Conservation (phyloP, 805 yeast genomes). For the Starmerella floricola region DNA sequence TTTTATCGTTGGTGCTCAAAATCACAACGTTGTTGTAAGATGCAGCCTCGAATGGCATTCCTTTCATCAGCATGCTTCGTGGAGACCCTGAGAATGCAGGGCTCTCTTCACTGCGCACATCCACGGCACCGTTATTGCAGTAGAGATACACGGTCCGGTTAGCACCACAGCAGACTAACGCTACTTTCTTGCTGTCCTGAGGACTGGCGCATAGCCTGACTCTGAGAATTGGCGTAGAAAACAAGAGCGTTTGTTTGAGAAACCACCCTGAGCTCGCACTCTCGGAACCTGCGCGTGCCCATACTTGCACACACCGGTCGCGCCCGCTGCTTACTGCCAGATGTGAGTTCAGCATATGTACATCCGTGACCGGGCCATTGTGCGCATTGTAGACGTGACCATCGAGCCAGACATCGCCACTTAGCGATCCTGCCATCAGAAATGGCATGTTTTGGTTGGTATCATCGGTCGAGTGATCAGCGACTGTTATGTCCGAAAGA, state of each 20-base stretch:
- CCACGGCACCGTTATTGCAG: constrained; percentile 23
- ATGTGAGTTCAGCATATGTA: constrained; percentile 1
- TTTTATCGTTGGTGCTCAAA: constrained; percentile 20
- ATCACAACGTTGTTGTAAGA: constrained; percentile 1
- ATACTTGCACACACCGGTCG: constrained; percentile 22
- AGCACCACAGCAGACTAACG: constrained; percentile 40
- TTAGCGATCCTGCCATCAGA: constrained; percentile 12
- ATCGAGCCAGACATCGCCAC: constrained; percentile 11
- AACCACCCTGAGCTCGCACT: constrained; percentile 32
- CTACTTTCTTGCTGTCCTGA: neutral
- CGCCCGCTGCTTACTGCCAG: constrained; percentile 13
- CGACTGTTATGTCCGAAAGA: constrained; percentile 6
- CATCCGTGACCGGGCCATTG: constrained; percentile 20
- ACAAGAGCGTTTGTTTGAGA: constrained; percentile 41
- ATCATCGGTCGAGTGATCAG: neutral
- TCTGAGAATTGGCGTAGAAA: constrained; percentile 15
- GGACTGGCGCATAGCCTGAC: constrained; percentile 27
- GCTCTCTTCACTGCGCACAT: constrained; percentile 19
- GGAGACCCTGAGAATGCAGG: constrained; percentile 26
- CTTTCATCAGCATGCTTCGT: constrained; percentile 40
- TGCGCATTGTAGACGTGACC: constrained; percentile 15
- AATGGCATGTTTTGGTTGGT: neutral
- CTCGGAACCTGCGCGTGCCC: neutral
- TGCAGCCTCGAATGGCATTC: constrained; percentile 38
- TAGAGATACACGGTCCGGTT: constrained; percentile 52